These are phyloP conservation scores for Immersiella caudata DNA, from an alignment of 495 filamentous ascomycete genomes.

Conservation along the genomic window DNA sequence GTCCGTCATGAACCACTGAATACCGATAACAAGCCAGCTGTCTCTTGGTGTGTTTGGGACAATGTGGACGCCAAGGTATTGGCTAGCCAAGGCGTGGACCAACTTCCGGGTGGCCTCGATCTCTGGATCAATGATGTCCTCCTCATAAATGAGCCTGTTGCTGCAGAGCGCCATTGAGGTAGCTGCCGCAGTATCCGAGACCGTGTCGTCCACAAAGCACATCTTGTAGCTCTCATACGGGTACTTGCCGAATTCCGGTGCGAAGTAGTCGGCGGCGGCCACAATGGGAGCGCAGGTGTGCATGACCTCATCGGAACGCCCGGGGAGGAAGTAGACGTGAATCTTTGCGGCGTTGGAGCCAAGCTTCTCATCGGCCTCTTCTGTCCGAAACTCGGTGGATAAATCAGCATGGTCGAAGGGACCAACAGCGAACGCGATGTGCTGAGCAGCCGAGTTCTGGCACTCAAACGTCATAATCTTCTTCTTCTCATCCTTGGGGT, in stretches of 20 bases:
- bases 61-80: constrained; percentile 92
- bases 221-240: constrained; percentile 87
- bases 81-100: constrained; percentile 82
- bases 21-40: constrained; percentile 87
- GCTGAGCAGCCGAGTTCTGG: constrained; percentile 70
- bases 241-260: constrained; percentile 79
- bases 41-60: constrained; percentile 79
- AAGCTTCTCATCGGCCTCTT: constrained; percentile 87
- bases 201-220: constrained; percentile 89
- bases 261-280: constrained; percentile 80
- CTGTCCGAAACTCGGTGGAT: constrained; percentile 78
- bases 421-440: constrained; percentile 89
- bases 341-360: constrained; percentile 80
- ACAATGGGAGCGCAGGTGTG: constrained; percentile 69
- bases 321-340: constrained; percentile 87
- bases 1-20: constrained; percentile 91
- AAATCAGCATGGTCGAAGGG: constrained; percentile 94
- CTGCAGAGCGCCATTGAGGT: constrained; percentile 86
- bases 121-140: constrained; percentile 79
- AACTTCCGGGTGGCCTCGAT: constrained; percentile 75
- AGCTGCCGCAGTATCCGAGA: constrained; percentile 70
- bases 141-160: constrained; percentile 78
- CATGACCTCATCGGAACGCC: constrained; percentile 72
- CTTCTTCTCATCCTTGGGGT: constrained; percentile 71
- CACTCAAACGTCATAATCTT: constrained; percentile 83